Percentiles rank a stretch among this genome's conserved stretches.
phyloP scores from a whole-genome alignment of 2,329 filamentous ascomycete species.

The Keithomyces neogunnii region DNA sequence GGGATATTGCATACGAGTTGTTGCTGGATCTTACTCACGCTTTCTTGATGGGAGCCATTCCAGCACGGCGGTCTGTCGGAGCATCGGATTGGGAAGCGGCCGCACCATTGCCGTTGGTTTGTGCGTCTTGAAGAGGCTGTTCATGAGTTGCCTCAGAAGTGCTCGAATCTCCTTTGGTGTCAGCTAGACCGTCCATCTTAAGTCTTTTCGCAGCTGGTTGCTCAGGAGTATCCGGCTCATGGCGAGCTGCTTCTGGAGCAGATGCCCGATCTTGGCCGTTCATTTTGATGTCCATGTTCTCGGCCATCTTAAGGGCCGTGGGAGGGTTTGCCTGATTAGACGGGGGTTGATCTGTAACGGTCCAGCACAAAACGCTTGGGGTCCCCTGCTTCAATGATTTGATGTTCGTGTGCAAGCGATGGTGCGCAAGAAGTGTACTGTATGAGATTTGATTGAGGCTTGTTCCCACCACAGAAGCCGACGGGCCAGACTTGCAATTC shows the following conservation, averaged over 20 bases:
- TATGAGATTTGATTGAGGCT: too few species aligned
- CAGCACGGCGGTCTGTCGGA: slow-evolving; percentile 33
- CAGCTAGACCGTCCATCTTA: slow-evolving; percentile 36
- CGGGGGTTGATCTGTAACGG: neutral
- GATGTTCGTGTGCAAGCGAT: too few species aligned
- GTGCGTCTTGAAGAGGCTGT: slow-evolving; percentile 5
- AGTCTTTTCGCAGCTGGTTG: slow-evolving; percentile 50
- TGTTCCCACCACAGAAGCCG: too few species aligned
- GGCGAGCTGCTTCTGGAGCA: neutral
- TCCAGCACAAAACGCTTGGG: neutral
- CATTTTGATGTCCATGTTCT: slow-evolving; percentile 16
- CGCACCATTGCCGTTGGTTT: slow-evolving; percentile 8
- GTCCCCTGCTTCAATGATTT: neutral
- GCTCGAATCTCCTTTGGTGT: slow-evolving; percentile 7
- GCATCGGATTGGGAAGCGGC: slow-evolving; percentile 7
- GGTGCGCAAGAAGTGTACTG: too few species aligned
- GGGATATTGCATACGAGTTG: too few species aligned
- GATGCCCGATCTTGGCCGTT: slow-evolving; percentile 10
- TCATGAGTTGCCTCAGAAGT: slow-evolving; percentile 9
- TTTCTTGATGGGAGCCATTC: slow-evolving; percentile 62
- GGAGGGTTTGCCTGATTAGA: neutral
- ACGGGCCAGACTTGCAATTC: too few species aligned
- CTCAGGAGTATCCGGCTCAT: slow-evolving; percentile 6
- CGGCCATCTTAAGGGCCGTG: slow-evolving; percentile 16
- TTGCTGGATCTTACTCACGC: slow-evolving; percentile 42